Base-by-base conservation (phyloP, 257 asterid species). In the Apocynum venetum region DNA sequence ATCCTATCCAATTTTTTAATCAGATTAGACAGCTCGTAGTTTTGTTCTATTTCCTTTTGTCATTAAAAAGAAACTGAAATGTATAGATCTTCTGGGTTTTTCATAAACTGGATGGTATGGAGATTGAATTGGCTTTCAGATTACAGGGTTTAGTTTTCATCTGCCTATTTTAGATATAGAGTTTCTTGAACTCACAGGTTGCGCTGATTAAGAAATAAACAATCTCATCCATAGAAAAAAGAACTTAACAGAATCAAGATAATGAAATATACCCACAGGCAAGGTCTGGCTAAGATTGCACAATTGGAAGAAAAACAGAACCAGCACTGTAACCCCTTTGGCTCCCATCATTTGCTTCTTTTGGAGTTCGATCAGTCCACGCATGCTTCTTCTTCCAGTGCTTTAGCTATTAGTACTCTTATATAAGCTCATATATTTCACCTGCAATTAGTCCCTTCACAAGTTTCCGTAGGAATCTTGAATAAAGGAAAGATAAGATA, bases 251-350 rank as follows among this genome's bases (percentile, higher is more conserved):
- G 8, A 40, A 71, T 25, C 59, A 57, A 38, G 67, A 48, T 6
- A 52, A 8, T 0, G 61, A 65, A 70, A 51, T 72, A 53, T 79
- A 89, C 91, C 89, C 61, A 43, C 67, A 74, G 84, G 70, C 43
- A 55, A 66, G 49, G 19, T 77, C 75, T 47, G 84, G 75, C 53
- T 72, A 53, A 72, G 44, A 71, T 20, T 19, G 53, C 53, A 17
- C 3, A 69, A 59, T 38, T 19, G 8, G 63, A 65, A 85, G 46
- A 79, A 70, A 49, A 85, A 78, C 76, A 81, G 52, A 67, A 85
- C 63, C 35, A 88, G 35, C 19, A 83, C 12, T 63, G 80, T 15
- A 71, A 75, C 38, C 73, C 66, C 71, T 77, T 83, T 78, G 70
- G 52, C 69, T 64, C 77, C 79, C 89, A 85, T 83, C 79, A 46